Evolutionary conservation across 495 filamentous ascomycete genomes (phyloP), one percentile per base, ranked within the genome.

Genomic region (Elasticomyces elasticus): DNA sequence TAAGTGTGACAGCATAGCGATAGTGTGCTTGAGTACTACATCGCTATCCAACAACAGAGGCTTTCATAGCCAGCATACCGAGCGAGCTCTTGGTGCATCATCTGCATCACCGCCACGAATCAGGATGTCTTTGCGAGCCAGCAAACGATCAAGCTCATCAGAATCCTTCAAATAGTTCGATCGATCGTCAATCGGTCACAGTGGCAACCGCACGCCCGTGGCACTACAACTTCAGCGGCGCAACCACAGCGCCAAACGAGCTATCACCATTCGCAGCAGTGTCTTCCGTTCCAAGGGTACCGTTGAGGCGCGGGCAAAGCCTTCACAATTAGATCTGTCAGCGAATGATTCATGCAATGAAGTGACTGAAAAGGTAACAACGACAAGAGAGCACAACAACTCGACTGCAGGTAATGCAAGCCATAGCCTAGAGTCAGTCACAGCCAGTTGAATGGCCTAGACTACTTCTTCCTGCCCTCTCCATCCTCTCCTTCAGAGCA

Each of bases 291-390:
- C 85, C 86, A 71, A 82, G 83, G 5, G 82, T 86, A 40, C 89
- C 89, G 63, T 96, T 96, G 41, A 96, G 83, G 63, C 94, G 71
- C 5, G 89, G 89, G 62, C 89, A 96, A 61, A 94, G 84, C 65
- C 87, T 88, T 72, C 51, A 25, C 7, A 6, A 24, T 5, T 6
- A 51, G 56, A 38, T 56, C 66, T 10, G 33, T 52, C 22, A 45
- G 54, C 56, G 12, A 49, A 35, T 37, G 41, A 6, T 52, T 33
- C 47, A 17, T 12, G 47, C 19, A 5, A n/a, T 12, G 10, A 37
- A 22, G 23, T 5, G 28, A 11, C 31, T 33, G 28, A 50, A 20
- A 11, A 10, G 44, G 30, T 20, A 17, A 24, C 3, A 49, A 52
- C 33, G 27, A 58, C 33, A n/a, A 35, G 22, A 25, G 40, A 37